Evolutionary conservation across 2,329 filamentous ascomycete genomes (phyloP).

Genomic region (Talaromyces sp.): DNA sequence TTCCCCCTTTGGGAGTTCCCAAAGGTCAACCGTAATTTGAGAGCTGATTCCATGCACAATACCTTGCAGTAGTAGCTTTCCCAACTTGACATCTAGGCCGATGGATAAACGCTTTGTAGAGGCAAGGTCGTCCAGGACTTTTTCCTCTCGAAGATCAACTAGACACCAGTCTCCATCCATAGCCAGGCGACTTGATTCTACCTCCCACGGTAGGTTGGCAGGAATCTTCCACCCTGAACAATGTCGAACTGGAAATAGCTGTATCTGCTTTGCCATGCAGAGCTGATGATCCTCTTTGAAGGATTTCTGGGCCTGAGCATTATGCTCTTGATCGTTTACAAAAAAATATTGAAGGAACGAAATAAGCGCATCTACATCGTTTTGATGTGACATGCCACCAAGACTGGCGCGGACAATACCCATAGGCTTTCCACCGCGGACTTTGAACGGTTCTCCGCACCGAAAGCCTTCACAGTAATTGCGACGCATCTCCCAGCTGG

Average conservation of each 20-base stretch:
- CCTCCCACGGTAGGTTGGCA: constrained; percentile 60
- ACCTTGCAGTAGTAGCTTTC: constrained; percentile 26
- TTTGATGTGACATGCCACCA: constrained; percentile 78
- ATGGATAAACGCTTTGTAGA: constrained; percentile 64
- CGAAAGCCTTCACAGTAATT: constrained; percentile 82
- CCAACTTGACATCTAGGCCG: constrained; percentile 13
- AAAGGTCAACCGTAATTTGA: constrained; percentile 58
- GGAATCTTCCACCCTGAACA: constrained; percentile 77
- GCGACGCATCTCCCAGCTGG: constrained; percentile 72
- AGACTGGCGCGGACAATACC: constrained; percentile 80
- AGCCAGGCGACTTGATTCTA: constrained; percentile 72
- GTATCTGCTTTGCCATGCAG: constrained; percentile 54
- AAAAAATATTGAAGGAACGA: constrained; percentile 68
- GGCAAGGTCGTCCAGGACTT: constrained; percentile 27
- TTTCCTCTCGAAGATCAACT: constrained; percentile 34
- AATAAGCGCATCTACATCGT: constrained; percentile 68
- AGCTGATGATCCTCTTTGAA: constrained; percentile 21
- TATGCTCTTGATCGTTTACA: constrained; percentile 23
- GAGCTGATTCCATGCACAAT: constrained; percentile 27
- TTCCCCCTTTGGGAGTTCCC: constrained; percentile 54
- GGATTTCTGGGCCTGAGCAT: not conserved
- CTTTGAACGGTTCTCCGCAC: constrained; percentile 76
- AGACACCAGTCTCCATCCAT: constrained; percentile 98
- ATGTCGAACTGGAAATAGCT: constrained; percentile 88
- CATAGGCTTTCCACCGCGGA: constrained; percentile 77